These are phyloP conservation scores for Cavenderia fasciculata DNA, from an alignment of 78 protist species.

Conservation along the genomic window DNA sequence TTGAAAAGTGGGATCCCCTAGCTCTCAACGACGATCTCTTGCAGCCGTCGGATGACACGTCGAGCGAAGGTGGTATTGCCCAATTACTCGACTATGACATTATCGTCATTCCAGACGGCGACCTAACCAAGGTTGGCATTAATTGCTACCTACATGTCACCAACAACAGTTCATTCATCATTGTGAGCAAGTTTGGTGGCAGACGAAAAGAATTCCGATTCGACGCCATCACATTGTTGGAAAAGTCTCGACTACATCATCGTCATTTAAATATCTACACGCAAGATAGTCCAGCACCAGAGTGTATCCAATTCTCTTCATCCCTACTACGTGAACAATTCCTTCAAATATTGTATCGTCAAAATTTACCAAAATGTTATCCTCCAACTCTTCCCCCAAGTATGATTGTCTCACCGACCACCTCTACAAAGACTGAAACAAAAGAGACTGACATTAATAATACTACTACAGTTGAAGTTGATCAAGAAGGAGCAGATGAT, in stretches of 20 bases:
- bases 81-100: too few species aligned
- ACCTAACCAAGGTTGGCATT: too few species aligned
- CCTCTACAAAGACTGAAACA: neutral
- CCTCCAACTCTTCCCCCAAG: neutral
- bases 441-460: too few species aligned
- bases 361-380: slow-evolving; percentile 15
- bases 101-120: too few species aligned
- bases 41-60: too few species aligned
- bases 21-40: too few species aligned
- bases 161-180: neutral
- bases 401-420: neutral
- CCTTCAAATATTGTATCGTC: slow-evolving; percentile 42
- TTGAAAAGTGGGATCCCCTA: slow-evolving; percentile 68
- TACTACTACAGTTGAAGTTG: neutral
- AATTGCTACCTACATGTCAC: too few species aligned
- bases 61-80: too few species aligned
- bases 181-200: slow-evolving; percentile 19
- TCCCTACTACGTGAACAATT: slow-evolving; percentile 65
- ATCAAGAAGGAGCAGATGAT: neutral
- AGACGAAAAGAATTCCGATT: slow-evolving; percentile 37
- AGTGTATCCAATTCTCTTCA: neutral
- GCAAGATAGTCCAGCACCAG: slow-evolving; percentile 36
- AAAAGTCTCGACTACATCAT: slow-evolving; percentile 56
- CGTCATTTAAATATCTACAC: slow-evolving; percentile 12
- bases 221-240: slow-evolving; percentile 12